Conservation (phyloP, 768 basidiomycete species). For the Xerocomus brunneocitrinus region DNA sequence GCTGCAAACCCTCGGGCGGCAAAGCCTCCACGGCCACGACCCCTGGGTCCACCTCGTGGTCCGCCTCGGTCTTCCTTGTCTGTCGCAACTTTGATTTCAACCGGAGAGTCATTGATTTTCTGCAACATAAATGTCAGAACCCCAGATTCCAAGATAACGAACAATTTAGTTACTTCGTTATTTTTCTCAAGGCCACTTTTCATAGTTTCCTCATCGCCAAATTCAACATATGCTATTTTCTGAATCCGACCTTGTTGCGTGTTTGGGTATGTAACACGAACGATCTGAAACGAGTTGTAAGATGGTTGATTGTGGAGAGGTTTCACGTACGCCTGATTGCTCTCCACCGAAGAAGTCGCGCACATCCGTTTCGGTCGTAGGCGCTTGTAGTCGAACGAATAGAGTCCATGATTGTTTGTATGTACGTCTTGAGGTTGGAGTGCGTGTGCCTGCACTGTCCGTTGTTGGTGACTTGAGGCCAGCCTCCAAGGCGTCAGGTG, state of each 20-base stretch:
- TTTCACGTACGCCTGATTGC: slow-evolving; percentile 53
- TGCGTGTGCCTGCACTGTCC: slow-evolving; percentile 60
- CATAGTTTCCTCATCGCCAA: slow-evolving; percentile 84
- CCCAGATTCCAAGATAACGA: not conserved
- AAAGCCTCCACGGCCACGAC: slow-evolving; percentile 46
- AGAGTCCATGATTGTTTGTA: slow-evolving; percentile 79
- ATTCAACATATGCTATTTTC: slow-evolving; percentile 82
- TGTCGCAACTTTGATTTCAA: slow-evolving; percentile 71
- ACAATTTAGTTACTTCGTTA: slow-evolving; percentile 46
- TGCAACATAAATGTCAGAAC: slow-evolving; percentile 27
- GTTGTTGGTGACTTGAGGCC: slow-evolving; percentile 54
- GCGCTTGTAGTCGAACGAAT: slow-evolving; percentile 63
- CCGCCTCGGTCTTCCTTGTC: slow-evolving; percentile 44
- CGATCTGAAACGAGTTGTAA: slow-evolving; percentile 45
- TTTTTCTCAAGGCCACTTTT: slow-evolving; percentile 73
- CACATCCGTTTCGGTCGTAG: slow-evolving; percentile 59
- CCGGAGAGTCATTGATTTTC: slow-evolving; percentile 64
- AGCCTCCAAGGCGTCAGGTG: slow-evolving; percentile 23
- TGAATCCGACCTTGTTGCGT: slow-evolving; percentile 43
- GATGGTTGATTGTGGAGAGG: not conserved
- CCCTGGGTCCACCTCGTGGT: slow-evolving; percentile 49
- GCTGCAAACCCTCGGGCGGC: slow-evolving; percentile 64
- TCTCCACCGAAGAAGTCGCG: slow-evolving; percentile 75
- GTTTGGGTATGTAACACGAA: slow-evolving; percentile 57
- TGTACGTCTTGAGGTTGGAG: slow-evolving; percentile 63